Evolutionary conservation across 257 asterid species (phyloP).

Genomic region (Przewalskia tangutica): DNA sequence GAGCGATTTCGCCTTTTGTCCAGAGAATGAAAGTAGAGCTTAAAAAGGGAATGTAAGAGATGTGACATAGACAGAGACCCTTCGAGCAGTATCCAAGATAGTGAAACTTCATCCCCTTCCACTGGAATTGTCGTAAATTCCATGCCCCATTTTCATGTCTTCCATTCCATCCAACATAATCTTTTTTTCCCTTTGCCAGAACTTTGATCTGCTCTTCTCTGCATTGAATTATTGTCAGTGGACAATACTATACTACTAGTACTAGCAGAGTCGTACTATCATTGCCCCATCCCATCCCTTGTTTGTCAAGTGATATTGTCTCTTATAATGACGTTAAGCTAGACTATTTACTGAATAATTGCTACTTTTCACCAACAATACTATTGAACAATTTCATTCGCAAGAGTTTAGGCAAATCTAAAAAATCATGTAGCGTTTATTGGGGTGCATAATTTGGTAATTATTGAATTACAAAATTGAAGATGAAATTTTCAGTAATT

Average conservation of each 20-base stretch:
- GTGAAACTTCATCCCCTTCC: constrained; percentile 29
- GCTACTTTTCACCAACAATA: neutral
- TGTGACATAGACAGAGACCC: constrained; percentile 20
- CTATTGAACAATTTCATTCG: neutral
- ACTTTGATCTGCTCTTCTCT: neutral
- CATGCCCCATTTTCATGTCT: constrained; percentile 8
- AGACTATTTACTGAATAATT: neutral
- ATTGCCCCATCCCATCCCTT: neutral
- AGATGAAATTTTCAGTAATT: no score
- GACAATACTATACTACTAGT: neutral
- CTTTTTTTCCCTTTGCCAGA: constrained; percentile 1
- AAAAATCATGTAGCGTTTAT: neutral
- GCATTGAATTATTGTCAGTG: constrained; percentile 10
- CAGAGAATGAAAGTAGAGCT: constrained; percentile 11
- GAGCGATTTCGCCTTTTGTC: no score
- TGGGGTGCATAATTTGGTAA: neutral
- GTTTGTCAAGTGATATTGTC: neutral
- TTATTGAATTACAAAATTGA: neutral
- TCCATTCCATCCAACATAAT: constrained; percentile 17
- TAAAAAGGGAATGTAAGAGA: constrained; percentile 27
- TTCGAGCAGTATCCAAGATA: constrained; percentile 17
- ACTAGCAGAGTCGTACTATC: neutral
- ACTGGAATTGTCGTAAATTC: constrained; percentile 31
- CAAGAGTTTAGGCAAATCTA: neutral
- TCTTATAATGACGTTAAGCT: neutral